phyloP scores from a whole-genome alignment of 2,329 filamentous ascomycete species.

The Chrysoporthe deuterocubensis region DNA sequence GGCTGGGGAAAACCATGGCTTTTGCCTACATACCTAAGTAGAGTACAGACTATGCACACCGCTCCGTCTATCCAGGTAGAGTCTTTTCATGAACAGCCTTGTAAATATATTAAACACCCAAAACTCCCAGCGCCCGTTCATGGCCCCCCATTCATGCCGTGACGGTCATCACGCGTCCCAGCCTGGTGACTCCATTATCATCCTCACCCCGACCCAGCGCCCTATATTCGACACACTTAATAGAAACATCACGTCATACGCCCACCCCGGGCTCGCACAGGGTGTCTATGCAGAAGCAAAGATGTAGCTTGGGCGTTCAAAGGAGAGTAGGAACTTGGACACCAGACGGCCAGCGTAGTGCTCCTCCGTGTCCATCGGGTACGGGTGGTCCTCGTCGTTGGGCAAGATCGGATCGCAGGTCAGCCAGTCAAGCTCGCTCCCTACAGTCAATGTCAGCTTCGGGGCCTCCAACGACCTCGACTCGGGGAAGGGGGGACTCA shows the following conservation, averaged over 20 bases:
- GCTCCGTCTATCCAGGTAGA: not conserved
- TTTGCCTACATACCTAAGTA: slow-evolving; percentile 62
- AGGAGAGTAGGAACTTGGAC: slow-evolving; percentile 59
- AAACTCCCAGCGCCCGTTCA: not conserved
- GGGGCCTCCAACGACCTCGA: not conserved
- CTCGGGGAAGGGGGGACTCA: slow-evolving; percentile 39
- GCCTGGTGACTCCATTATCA: not conserved
- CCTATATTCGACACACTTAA: not conserved
- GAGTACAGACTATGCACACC: not conserved
- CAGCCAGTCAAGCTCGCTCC: slow-evolving; percentile 49
- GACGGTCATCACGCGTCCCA: not conserved
- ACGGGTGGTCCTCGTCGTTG: slow-evolving; percentile 50
- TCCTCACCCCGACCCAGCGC: not conserved
- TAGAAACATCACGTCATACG: not conserved
- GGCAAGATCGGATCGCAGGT: slow-evolving; percentile 52
- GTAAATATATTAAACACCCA: not conserved
- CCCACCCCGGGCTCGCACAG: slow-evolving; percentile 9
- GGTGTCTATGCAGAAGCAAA: slow-evolving; percentile 41
- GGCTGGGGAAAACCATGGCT: slow-evolving; percentile 89
- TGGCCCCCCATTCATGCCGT: not conserved
- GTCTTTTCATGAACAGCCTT: not conserved
- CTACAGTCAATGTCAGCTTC: slow-evolving; percentile 30
- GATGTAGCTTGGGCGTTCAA: slow-evolving; percentile 53
- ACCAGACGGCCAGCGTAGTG: slow-evolving; percentile 59
- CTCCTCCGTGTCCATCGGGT: slow-evolving; percentile 51